Percentiles rank a stretch among this genome's conserved stretches.
These are phyloP conservation scores for Achaetomiella virescens DNA, from an alignment of 495 filamentous ascomycete genomes.

Conservation along the genomic window DNA sequence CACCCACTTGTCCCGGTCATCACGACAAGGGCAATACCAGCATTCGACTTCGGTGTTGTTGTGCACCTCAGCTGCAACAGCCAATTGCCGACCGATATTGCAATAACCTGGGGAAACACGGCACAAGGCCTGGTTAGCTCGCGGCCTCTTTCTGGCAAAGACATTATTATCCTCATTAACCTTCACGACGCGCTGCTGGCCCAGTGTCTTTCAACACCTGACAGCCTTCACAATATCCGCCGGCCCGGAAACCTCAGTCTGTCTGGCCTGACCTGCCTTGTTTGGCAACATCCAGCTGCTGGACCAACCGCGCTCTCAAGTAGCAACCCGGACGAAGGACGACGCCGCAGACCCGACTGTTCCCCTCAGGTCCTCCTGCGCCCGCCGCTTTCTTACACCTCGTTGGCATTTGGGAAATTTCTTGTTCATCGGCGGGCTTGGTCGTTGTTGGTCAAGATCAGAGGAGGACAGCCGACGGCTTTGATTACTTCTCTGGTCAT, in stretches of 20 bases:
- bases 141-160: not conserved
- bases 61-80: not conserved
- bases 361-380: not conserved
- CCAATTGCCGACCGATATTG: no score
- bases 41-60: no score
- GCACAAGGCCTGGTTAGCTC: conserved; percentile 5
- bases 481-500: not conserved
- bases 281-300: conserved; percentile 6
- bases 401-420: not conserved
- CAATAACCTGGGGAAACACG: no score
- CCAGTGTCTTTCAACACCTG: not conserved
- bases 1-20: no score
- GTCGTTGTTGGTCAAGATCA: not conserved
- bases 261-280: not conserved
- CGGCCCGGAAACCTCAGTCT: conserved; percentile 9
- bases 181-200: not conserved
- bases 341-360: not conserved
- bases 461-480: conserved; percentile 2
- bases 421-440: not conserved
- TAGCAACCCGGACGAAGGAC: not conserved
- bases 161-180: not conserved
- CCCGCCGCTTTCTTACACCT: conserved; percentile 6
- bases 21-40: no score
- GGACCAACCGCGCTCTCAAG: conserved; percentile 1
- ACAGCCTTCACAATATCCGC: conserved; percentile 8